Evolutionary conservation across 2,329 filamentous ascomycete genomes (phyloP), one percentile per base, ranked within the genome.

Genomic region (Pseudogymnoascus sp.): DNA sequence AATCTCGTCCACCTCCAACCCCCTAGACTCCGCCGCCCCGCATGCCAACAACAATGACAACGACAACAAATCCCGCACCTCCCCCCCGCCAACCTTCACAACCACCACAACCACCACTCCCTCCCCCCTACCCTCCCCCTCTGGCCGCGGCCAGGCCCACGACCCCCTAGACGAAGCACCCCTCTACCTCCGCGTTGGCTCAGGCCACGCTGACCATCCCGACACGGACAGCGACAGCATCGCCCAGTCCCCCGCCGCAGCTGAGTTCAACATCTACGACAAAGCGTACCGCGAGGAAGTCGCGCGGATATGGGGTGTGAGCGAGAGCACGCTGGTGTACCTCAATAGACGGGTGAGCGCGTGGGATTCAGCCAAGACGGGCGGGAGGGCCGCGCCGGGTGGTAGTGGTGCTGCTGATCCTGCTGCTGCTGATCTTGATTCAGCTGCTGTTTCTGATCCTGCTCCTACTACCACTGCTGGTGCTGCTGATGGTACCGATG

Each of bases 191-290:
- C 87, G 89, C 63, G 92, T 97, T 67, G 91, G 91, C 14, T 84
- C 86, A 0, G 87, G 87, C 50, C 79, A 82, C 2, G 73, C 75
- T 25, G 79, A 83, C 65, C 78, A 78, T 16, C 62, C 66, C 1
- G 70, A 72, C 40, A 38, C 73, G 8, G 75, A 73, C 11, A 65
- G 65, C 14, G 75, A 81, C 21, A 73, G 88, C 4, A 87, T 96
- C 42, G 90, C 90, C 31, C 92, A 96, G 75, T 96, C 90, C 1
- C 93, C 93, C 2, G 88, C 88, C 0, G 89, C 88, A 1, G 89
- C 90, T 5, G 91, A 96, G 65, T 91, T 91, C 69, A 87, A 95
- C 71, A 88, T 97, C 64, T 97, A 96, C 74, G 91, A 96, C 73
- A 85, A 84, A 0, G 93, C 93, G 0, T 97, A 96, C 73, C 86